Base-by-base conservation (phyloP, 1,139 yeast genomes). In the Hemisphaericaspora xylofermentans region DNA sequence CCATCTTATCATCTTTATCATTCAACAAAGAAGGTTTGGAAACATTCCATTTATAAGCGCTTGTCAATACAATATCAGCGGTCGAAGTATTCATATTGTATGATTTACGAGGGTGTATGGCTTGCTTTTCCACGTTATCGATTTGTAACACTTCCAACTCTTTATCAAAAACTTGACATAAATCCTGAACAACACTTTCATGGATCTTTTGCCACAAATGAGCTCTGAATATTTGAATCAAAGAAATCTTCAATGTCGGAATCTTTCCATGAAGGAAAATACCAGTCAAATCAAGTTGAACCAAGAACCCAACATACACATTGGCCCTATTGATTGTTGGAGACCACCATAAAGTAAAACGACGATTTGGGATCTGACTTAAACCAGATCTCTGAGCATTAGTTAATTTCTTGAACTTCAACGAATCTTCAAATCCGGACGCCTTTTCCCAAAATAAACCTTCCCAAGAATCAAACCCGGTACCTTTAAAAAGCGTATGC, bases 141-240 rank as follows among this genome's bases (percentile, higher is more conserved):
- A 93, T 83, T 50, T 84, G 93, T 32, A 94, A 65, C 4, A 84
- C 82, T 54, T 88, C 95, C 59, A 88, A 69, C 57, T 93, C 96
- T 42, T 84, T 83, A 58, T 94, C 98, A 27, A 94, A 68, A 13
- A 91, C 94, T 58, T 91, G 97, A 56, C 96, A 89, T 30, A 93
- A 57, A 69, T 93, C 98, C 60, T 88, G 88, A 3, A 94, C 96
- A 37, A 94, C 76, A 62, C 95, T 84, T 63, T 94, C 99, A 60
- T 94, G 99, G 42, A 94, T 94, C 64, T 94, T 94, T 60, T 94
- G 99, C 99, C 99, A 94, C 57, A 94, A 77, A 69, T 94, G 99
- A 0, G 98, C 98, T 43, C 99, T 74, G 74, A 94, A 94, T 2
- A 94, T 89, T 62, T 94, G 99, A 59, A 94, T 91, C 48, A 93